Percentiles rank a stretch among this genome's conserved stretches.
These are phyloP conservation scores for Cordyceps javanica DNA, from an alignment of 2,329 filamentous ascomycete species.

Conservation along the genomic window DNA sequence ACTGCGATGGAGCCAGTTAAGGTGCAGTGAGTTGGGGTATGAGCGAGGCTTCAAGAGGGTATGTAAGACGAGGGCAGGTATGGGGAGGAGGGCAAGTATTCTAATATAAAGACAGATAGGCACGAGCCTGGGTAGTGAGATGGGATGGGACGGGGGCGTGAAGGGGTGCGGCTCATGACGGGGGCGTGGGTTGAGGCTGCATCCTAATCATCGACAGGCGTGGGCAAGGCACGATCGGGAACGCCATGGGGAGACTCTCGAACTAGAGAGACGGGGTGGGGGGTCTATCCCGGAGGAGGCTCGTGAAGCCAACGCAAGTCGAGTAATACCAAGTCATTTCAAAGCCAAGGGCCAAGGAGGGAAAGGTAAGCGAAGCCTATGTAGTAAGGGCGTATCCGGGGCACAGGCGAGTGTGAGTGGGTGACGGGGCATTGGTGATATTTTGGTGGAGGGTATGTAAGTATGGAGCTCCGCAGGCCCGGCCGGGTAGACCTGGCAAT, in stretches of 20 bases:
- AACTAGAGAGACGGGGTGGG: background rate
- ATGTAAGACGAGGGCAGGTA: background rate
- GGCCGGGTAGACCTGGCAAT: conserved; percentile 3
- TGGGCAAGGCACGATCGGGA: conserved; percentile 5
- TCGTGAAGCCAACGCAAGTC: background rate
- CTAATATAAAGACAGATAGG: conserved; percentile 2
- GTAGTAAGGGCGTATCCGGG: conserved; percentile 1
- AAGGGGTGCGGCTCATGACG: conserved; percentile 1
- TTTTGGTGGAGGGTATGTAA: background rate
- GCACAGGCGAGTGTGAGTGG: background rate
- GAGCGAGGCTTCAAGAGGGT: background rate
- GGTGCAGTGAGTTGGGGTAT: background rate
- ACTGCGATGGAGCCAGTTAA: background rate
- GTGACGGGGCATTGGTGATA: conserved; percentile 1
- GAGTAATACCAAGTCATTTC: conserved; percentile 3
- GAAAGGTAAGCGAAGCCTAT: conserved; percentile 5
- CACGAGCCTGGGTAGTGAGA: conserved; percentile 1
- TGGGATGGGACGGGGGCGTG: conserved; percentile 5
- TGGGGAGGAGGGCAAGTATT: background rate
- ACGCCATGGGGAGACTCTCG: background rate
- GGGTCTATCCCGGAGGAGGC: background rate
- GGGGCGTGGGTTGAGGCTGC: conserved; percentile 6
- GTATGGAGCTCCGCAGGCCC: conserved; percentile 5
- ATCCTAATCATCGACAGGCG: background rate
- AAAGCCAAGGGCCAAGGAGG: background rate